Evolutionary conservation across 352 stramenopile species (phyloP).

Genomic region (Globisporangium lucens): DNA sequence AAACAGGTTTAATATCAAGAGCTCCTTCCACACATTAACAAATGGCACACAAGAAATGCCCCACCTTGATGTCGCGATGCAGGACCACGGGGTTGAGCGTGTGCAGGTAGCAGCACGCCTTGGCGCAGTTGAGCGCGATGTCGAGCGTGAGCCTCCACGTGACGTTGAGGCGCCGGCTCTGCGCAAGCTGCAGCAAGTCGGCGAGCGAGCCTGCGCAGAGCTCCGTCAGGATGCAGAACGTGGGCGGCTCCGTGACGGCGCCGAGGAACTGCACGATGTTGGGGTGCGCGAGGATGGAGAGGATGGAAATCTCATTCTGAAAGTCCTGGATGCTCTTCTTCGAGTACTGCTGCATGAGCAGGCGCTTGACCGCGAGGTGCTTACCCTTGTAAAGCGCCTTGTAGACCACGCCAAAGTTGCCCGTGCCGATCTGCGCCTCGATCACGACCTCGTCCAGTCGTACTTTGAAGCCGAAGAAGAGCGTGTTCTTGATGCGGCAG

Average conservation of each 20-base stretch:
- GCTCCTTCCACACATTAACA: not conserved
- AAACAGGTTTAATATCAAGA: not conserved
- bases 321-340: constrained; percentile 68
- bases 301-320: constrained; percentile 80
- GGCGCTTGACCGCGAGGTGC: constrained; percentile 63
- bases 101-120: constrained; percentile 65
- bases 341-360: constrained; percentile 53
- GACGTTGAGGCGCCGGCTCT: constrained; percentile 62
- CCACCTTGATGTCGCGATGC: constrained; percentile 72
- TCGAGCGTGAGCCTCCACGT: constrained; percentile 73
- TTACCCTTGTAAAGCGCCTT: constrained; percentile 76
- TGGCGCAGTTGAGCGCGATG: constrained; percentile 64
- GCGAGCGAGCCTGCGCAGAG: constrained; percentile 66
- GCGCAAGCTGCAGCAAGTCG: constrained; percentile 64
- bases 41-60: not conserved
- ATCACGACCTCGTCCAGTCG: constrained; percentile 65
- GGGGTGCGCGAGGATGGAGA: constrained; percentile 69
- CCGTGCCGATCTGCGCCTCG: constrained; percentile 60
- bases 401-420: constrained; percentile 81
- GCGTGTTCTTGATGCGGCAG: constrained; percentile 41
- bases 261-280: constrained; percentile 85
- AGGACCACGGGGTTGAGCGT: constrained; percentile 55
- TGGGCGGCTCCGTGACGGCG: constrained; percentile 60
- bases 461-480: constrained; percentile 72
- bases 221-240: constrained; percentile 72